Percentiles rank a stretch among this genome's conserved stretches.
These are phyloP conservation scores for Myxozyma mucilagina DNA, from an alignment of 805 yeast species.

Conservation along the genomic window DNA sequence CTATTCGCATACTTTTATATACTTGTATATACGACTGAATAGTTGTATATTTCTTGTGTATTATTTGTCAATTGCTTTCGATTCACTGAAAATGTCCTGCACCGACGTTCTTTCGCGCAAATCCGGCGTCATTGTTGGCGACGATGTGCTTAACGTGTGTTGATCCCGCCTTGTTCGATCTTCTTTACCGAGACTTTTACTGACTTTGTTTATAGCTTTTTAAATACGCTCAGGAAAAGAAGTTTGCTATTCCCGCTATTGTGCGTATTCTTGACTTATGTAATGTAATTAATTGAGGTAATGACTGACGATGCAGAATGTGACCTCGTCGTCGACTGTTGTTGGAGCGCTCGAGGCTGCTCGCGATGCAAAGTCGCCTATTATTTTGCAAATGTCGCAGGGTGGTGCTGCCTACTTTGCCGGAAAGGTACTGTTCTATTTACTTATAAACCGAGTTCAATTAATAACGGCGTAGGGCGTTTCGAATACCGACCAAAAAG, in stretches of 20 bases:
- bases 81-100: slow-evolving; percentile 38
- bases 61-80: not conserved
- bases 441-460: not conserved
- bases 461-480: slow-evolving; percentile 56
- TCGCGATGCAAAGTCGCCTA: slow-evolving; percentile 90
- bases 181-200: too few species aligned
- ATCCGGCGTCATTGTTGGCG: slow-evolving; percentile 98
- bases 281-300: not conserved
- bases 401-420: slow-evolving; percentile 99
- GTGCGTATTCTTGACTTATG: slow-evolving; percentile 18
- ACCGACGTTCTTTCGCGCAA: slow-evolving; percentile 82
- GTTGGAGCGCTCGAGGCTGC: slow-evolving; percentile 98
- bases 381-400: slow-evolving; percentile 93
- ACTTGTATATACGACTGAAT: too few species aligned
- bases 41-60: too few species aligned
- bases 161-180: not conserved
- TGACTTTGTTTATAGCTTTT: slow-evolving; percentile 45
- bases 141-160: slow-evolving; percentile 67
- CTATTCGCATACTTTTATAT: too few species aligned
- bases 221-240: slow-evolving; percentile 88
- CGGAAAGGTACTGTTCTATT: slow-evolving; percentile 60
- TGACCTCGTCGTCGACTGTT: slow-evolving; percentile 95
- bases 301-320: slow-evolving; percentile 50
- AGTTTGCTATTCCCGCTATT: slow-evolving; percentile 97
- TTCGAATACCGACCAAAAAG: slow-evolving; percentile 86